Percentiles rank a stretch among this genome's conserved stretches.
These are phyloP conservation scores for Syncephalastrum racemosum DNA, from an alignment of 371 early-diverging fungal genomes.

Conservation along the genomic window DNA sequence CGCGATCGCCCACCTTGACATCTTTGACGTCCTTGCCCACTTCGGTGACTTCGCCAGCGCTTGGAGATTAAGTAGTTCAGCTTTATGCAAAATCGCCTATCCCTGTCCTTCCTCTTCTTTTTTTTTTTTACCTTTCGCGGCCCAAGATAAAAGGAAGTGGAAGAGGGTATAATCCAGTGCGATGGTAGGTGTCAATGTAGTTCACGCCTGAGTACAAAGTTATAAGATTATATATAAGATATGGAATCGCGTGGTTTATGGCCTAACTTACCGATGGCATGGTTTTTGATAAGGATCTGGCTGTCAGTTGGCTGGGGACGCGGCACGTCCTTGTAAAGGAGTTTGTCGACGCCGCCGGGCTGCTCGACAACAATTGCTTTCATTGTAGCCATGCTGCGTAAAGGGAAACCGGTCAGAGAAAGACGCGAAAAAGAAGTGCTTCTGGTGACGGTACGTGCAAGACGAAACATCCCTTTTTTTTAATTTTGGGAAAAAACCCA, in stretches of 20 bases:
- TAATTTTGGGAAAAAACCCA: no score
- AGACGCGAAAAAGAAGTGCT: conserved; percentile 4
- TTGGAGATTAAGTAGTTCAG: conserved; percentile 3
- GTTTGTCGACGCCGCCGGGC: conserved; percentile 73
- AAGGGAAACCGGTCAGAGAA: no score
- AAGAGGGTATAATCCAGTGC: conserved; percentile 81
- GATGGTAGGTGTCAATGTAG: conserved; percentile 93
- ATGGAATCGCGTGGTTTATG: not conserved
- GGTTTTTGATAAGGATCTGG: conserved; percentile 79
- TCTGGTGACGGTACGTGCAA: not conserved
- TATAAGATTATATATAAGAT: not conserved
- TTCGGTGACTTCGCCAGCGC: conserved; percentile 79
- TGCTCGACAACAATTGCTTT: conserved; percentile 71
- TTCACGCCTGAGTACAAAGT: conserved; percentile 63
- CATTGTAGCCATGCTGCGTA: conserved; percentile 55
- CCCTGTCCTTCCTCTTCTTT: not conserved
- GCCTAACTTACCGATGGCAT: conserved; percentile 51
- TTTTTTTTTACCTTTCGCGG: conserved; percentile 63
- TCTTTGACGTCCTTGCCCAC: conserved; percentile 68
- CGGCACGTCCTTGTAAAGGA: conserved; percentile 57
- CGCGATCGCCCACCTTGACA: conserved; percentile 81
- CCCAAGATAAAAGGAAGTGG: conserved; percentile 74
- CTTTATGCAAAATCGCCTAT: not conserved
- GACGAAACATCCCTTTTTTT: conserved; percentile 3
- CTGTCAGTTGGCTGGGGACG: conserved; percentile 47